Evolutionary conservation across 2,329 filamentous ascomycete species (phyloP).

Genomic region (Daldinia sp.): DNA sequence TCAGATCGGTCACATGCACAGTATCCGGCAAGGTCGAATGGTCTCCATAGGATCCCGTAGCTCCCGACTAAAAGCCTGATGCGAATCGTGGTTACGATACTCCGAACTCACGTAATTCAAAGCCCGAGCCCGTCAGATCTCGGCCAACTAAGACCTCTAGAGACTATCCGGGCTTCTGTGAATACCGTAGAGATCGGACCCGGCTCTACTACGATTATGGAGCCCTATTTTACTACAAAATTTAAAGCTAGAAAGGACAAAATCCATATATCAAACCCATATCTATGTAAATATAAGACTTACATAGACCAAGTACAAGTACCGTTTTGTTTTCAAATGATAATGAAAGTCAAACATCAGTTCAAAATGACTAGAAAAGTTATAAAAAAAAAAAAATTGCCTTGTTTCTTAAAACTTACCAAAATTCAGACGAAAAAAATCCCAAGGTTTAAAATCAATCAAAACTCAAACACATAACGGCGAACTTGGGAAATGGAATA

Average conservation of each 20-base stretch:
- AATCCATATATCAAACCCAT: not conserved
- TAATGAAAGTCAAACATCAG: not conserved
- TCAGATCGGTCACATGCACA: slow-evolving; percentile 16
- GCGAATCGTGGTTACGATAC: not conserved
- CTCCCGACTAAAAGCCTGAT: not conserved
- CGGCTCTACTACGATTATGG: not conserved
- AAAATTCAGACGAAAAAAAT: not conserved
- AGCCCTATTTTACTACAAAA: not conserved
- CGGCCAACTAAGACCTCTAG: not conserved
- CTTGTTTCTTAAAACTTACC: not conserved
- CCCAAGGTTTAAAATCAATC: not conserved
- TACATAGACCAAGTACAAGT: not conserved
- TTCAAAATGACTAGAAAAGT: not conserved
- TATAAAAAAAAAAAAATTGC: not conserved
- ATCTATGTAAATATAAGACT: not conserved
- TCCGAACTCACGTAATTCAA: slow-evolving; percentile 4
- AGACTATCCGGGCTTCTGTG: not conserved
- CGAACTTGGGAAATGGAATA: not conserved
- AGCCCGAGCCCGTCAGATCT: not conserved
- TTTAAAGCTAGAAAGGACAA: not conserved
- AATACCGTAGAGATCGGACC: not conserved
- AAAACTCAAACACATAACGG: not conserved
- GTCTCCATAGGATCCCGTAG: slow-evolving; percentile 5
- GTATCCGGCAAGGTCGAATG: not conserved
- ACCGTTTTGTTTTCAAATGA: not conserved